A percentile compares a stretch with the other conserved stretches of the same genome.
These are phyloP conservation scores for Plasmodium malariae DNA, from an alignment of 169 alveolate species.

Conservation along the genomic window DNA sequence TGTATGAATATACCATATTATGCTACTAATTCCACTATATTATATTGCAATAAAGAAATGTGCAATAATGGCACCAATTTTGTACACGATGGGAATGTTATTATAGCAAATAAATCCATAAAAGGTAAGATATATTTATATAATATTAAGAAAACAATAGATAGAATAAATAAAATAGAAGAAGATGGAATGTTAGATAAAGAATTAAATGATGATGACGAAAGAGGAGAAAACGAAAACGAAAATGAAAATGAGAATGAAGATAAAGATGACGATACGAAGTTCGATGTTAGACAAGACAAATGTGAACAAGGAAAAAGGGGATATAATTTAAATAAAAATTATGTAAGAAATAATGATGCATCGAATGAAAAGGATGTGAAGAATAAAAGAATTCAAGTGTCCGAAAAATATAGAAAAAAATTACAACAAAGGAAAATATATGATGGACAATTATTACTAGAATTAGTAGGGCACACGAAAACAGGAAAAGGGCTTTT, in stretches of 20 bases:
- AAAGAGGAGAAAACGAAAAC: background rate
- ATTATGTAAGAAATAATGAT: background rate
- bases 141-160: constrained; percentile 33
- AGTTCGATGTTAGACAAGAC: too few species aligned
- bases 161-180: constrained; percentile 50
- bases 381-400: background rate
- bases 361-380: background rate
- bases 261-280: background rate
- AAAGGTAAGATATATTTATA: constrained; percentile 28
- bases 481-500: constrained; percentile 63
- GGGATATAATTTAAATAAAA: too few species aligned
- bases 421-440: constrained; percentile 9
- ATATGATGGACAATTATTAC: constrained; percentile 51
- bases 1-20: constrained; percentile 57
- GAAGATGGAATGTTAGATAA: constrained; percentile 5
- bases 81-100: constrained; percentile 27
- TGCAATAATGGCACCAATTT: background rate
- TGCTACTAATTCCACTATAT: constrained; percentile 27
- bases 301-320: background rate
- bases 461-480: constrained; percentile 41
- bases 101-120: constrained; percentile 52
- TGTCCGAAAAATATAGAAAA: constrained; percentile 13
- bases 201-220: background rate
- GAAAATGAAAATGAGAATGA: background rate
- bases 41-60: constrained; percentile 17